Conservation (phyloP, 2,329 filamentous ascomycete species). For the Berkeleyomyces basicola region DNA sequence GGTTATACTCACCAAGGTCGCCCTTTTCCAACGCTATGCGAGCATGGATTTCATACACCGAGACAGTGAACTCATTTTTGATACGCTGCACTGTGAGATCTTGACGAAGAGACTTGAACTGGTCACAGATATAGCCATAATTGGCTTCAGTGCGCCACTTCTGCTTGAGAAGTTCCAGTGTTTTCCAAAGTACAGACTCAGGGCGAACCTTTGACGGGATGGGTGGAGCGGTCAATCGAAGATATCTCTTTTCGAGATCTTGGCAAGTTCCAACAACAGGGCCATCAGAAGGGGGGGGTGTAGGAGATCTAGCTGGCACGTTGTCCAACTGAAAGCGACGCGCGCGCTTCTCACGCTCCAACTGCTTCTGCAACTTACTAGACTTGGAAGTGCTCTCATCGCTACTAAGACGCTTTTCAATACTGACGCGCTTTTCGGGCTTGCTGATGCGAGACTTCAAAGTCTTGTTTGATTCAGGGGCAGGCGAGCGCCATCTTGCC, state of each 20-base stretch:
- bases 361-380: conserved; percentile 76
- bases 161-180: conserved; percentile 74
- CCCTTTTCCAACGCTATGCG: conserved; percentile 95
- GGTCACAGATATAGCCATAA: conserved; percentile 95
- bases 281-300: conserved; percentile 38
- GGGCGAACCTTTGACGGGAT: conserved; percentile 81
- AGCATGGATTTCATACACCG: conserved; percentile 93
- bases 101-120: conserved; percentile 97
- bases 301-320: conserved; percentile 33
- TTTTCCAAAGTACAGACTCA: conserved; percentile 60
- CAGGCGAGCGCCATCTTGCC: conserved; percentile 10
- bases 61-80: conserved; percentile 90
- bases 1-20: conserved; percentile 99
- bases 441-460: conserved; percentile 14
- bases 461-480: conserved; percentile 8
- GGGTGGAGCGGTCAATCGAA: conserved; percentile 80
- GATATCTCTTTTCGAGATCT: conserved; percentile 79
- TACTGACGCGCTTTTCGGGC: conserved; percentile 27
- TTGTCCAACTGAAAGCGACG: conserved; percentile 65
- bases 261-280: conserved; percentile 78
- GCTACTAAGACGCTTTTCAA: conserved; percentile 24
- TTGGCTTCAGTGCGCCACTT: conserved; percentile 92
- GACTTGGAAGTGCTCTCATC: conserved; percentile 33
- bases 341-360: conserved; percentile 78
- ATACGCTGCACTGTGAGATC: conserved; percentile 96